A percentile compares a stretch with the other conserved stretches of the same genome.
Evolutionary conservation across 2,329 filamentous ascomycete genomes (phyloP).

Genomic region (Cladophialophora bantiana): DNA sequence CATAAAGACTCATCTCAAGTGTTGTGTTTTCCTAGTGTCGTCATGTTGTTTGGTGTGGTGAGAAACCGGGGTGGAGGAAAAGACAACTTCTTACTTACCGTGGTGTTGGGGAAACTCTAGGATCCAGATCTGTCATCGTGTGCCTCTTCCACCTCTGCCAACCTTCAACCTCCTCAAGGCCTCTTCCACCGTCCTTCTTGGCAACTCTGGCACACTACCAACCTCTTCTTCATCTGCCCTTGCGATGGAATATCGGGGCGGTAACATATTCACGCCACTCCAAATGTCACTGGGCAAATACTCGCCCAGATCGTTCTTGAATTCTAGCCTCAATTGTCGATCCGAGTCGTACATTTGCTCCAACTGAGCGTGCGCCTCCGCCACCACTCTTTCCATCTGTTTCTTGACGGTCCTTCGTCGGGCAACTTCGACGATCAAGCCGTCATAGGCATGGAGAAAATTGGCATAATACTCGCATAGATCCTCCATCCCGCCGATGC

Average conservation of each 20-base stretch:
- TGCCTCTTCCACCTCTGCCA: conserved; percentile 1
- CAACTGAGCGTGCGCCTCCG: conserved; percentile 77
- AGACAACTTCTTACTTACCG: neutral
- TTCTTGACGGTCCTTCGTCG: conserved; percentile 75
- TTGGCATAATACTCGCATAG: conserved; percentile 85
- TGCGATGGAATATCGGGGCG: conserved; percentile 50
- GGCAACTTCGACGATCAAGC: conserved; percentile 81
- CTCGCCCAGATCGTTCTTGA: conserved; percentile 82
- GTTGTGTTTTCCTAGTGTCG: conserved; percentile 17
- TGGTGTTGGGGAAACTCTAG: neutral
- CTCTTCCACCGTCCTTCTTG: conserved; percentile 52
- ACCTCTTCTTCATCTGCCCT: conserved; percentile 54
- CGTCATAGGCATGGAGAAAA: conserved; percentile 84
- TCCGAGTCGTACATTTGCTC: conserved; percentile 78
- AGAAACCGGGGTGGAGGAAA: neutral
- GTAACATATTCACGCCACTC: conserved; percentile 68
- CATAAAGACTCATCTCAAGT: conserved; percentile 35
- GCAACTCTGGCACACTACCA: conserved; percentile 50
- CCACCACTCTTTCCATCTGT: conserved; percentile 75
- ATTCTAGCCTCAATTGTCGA: conserved; percentile 73
- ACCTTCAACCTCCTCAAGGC: conserved; percentile 51
- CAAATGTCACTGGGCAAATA: conserved; percentile 88
- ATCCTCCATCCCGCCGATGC: conserved; percentile 76
- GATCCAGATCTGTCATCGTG: conserved; percentile 6
- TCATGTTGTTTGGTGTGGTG: conserved; percentile 8